phyloP scores from a whole-genome alignment of 768 basidiomycete species.

The Collybia nuda region DNA sequence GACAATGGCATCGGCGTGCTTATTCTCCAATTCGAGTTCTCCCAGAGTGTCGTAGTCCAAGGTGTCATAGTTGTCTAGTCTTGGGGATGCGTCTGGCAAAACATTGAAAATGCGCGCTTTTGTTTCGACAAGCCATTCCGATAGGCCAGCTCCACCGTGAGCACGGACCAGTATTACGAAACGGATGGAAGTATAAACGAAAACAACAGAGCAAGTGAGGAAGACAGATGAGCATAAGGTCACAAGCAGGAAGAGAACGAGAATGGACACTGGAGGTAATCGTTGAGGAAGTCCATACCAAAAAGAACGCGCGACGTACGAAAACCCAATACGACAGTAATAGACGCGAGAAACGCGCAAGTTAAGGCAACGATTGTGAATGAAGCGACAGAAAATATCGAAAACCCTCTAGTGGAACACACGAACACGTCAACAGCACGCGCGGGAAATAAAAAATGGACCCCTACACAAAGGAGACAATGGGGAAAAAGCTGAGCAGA shows the following conservation, averaged over 20 bases:
- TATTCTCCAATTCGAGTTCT: slow-evolving; percentile 3
- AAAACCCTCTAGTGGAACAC: slow-evolving; percentile 14
- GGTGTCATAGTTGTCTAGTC: not conserved
- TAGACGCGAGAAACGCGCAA: slow-evolving; percentile 27
- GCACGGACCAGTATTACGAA: slow-evolving; percentile 32
- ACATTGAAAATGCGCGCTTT: slow-evolving; percentile 10
- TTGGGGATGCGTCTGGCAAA: not conserved
- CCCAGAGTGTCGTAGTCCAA: not conserved
- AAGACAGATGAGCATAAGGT: slow-evolving; percentile 31
- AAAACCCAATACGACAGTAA: slow-evolving; percentile 26
- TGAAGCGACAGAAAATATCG: slow-evolving; percentile 34
- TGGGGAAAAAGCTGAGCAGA: slow-evolving; percentile 32
- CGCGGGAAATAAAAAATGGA: not conserved
- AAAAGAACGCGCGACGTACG: slow-evolving; percentile 20
- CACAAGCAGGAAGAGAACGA: slow-evolving; percentile 29
- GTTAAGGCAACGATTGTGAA: slow-evolving; percentile 33
- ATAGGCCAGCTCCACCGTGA: slow-evolving; percentile 27
- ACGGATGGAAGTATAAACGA: slow-evolving; percentile 29
- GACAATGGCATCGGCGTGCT: not conserved
- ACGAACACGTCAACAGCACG: not conserved
- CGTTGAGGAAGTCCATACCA: not conserved
- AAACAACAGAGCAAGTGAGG: slow-evolving; percentile 26
- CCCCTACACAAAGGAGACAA: slow-evolving; percentile 39
- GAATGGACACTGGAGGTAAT: slow-evolving; percentile 26
- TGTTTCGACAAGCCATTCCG: slow-evolving; percentile 23